phyloP scores from a whole-genome alignment of 805 yeast species.

The Schizosaccharomyces osmophilus region DNA sequence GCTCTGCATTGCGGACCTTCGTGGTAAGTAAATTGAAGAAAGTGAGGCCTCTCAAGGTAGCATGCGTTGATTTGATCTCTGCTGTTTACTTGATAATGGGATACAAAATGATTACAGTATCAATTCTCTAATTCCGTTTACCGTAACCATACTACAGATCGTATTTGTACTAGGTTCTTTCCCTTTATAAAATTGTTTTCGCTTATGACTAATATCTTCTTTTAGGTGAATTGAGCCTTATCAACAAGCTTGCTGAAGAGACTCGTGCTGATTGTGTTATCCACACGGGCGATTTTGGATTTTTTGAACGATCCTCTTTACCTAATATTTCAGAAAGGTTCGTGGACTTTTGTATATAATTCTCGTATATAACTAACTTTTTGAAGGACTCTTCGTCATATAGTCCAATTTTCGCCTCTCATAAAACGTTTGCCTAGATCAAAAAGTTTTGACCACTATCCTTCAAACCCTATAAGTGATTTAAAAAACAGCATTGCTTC shows the following conservation, averaged over 20 bases:
- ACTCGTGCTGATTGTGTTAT: slow-evolving; percentile 28
- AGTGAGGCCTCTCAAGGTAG: not conserved
- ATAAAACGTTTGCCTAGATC: slow-evolving; percentile 24
- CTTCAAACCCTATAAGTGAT: slow-evolving; percentile 7
- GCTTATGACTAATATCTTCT: not conserved
- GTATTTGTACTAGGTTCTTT: too few species aligned
- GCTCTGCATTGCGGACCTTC: slow-evolving; percentile 29
- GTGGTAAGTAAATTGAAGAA: slow-evolving; percentile 16
- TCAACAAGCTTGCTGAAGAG: slow-evolving; percentile 25
- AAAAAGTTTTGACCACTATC: slow-evolving; percentile 1
- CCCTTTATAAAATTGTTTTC: too few species aligned
- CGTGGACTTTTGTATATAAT: slow-evolving; percentile 3
- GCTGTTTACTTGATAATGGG: too few species aligned
- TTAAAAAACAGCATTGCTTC: slow-evolving; percentile 4
- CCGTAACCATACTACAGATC: too few species aligned
- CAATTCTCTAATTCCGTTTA: too few species aligned
- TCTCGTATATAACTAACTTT: slow-evolving; percentile 7
- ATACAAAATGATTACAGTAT: too few species aligned
- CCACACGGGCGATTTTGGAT: slow-evolving; percentile 64
- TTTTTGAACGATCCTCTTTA: slow-evolving; percentile 36
- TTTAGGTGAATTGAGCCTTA: slow-evolving; percentile 20
- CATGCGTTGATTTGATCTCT: too few species aligned
- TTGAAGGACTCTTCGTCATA: slow-evolving; percentile 22
- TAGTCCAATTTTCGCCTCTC: slow-evolving; percentile 41
- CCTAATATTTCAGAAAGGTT: slow-evolving; percentile 30